Evolutionary conservation across 176 grass and related monocot species (phyloP).

Genomic region (Calamus simplicifolius): DNA sequence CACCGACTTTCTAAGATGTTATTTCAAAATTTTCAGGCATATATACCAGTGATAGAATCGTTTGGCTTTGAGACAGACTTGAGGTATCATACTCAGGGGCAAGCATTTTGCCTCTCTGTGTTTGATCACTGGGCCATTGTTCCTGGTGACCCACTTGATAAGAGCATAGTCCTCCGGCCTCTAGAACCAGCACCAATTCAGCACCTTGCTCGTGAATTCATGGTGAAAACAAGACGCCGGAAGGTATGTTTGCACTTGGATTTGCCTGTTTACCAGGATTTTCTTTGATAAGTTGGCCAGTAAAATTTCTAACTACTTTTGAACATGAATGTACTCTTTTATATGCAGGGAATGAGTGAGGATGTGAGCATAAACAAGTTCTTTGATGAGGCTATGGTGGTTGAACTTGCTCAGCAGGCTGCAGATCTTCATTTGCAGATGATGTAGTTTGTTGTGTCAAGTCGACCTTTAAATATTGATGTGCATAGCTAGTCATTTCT

Average conservation of each 20-base stretch:
- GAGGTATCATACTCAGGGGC: constrained; percentile 92
- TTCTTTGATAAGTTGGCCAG: no score
- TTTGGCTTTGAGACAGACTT: constrained; percentile 99
- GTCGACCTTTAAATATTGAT: no score
- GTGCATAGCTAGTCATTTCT: no score
- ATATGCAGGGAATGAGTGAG: constrained; percentile 71
- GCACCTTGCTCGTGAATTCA: constrained; percentile 95
- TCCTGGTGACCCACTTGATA: constrained; percentile 94
- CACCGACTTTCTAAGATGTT: neutral
- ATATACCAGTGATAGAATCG: constrained; percentile 94
- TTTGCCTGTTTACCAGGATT: no score
- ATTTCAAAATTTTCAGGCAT: constrained; percentile 45
- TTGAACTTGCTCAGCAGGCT: constrained; percentile 90
- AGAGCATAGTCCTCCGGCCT: constrained; percentile 73
- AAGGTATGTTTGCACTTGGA: neutral
- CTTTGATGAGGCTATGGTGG: constrained; percentile 95
- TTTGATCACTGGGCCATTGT: constrained; percentile 99
- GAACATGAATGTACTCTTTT: neutral
- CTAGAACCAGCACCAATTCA: constrained; percentile 81
- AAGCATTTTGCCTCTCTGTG: constrained; percentile 89
- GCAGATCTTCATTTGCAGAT: constrained; percentile 84
- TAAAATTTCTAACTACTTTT: no score
- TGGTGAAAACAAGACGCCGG: constrained; percentile 81
- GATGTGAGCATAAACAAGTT: constrained; percentile 35
- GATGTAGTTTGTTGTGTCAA: constrained; percentile 26